Conservation (phyloP, 768 basidiomycete species). For the Amylocystis lapponica region DNA sequence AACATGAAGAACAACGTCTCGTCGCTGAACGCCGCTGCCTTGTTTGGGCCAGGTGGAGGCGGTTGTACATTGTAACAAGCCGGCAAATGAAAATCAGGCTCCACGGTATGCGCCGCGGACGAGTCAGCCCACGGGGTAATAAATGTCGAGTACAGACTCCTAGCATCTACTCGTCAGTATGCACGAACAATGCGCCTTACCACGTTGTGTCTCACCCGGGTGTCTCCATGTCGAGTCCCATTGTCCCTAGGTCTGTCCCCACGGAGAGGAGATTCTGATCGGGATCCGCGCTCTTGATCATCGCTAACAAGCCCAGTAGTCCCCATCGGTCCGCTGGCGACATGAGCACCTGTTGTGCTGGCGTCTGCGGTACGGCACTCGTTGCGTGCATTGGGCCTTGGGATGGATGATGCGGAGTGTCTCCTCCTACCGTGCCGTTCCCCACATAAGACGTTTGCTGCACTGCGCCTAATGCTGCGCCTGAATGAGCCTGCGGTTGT, state of each 20-base stretch:
- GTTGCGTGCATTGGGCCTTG: conserved; percentile 32
- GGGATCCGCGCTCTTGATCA: conserved; percentile 82
- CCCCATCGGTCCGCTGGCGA: conserved; percentile 97
- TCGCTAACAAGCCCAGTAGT: conserved; percentile 74
- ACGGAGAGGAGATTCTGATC: conserved; percentile 79
- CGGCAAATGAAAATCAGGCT: conserved; percentile 90
- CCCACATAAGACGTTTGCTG: conserved; percentile 23
- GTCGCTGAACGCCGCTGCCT: conserved; percentile 84
- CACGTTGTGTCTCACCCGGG: conserved; percentile 48
- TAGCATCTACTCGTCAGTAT: conserved; percentile 26
- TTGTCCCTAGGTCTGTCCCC: conserved; percentile 86
- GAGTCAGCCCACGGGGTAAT: conserved; percentile 97
- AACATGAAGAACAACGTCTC: conserved; percentile 99
- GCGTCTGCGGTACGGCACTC: conserved; percentile 66
- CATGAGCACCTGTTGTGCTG: conserved; percentile 88
- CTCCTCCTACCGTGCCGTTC: conserved; percentile 25
- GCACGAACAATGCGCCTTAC: neutral
- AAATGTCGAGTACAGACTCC: conserved; percentile 86
- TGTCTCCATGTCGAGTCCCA: conserved; percentile 86
- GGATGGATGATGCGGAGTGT: conserved; percentile 24
- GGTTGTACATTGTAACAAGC: conserved; percentile 91
- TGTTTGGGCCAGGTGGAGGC: conserved; percentile 73
- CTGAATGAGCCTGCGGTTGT: conserved; percentile 25
- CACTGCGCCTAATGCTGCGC: conserved; percentile 21
- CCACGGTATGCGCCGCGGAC: conserved; percentile 75